Evolutionary conservation across 2,329 filamentous ascomycete species (phyloP), one percentile per base, ranked within the genome.

Genomic region (Cladosporium colombiae): DNA sequence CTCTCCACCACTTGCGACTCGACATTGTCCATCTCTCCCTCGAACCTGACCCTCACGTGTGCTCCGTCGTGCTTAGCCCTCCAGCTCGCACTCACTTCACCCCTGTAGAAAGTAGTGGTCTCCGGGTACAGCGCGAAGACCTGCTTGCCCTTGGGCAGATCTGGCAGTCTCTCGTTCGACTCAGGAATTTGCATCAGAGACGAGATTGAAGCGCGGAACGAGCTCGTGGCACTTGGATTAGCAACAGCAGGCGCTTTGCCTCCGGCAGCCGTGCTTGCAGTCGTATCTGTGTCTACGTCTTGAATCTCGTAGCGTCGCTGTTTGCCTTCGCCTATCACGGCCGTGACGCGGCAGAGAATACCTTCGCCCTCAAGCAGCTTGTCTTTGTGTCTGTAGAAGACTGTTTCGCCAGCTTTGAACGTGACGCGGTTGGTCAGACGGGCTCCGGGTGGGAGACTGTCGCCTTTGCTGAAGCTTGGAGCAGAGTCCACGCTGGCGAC

Each of bases 51-150:
- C 50, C 73, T 68, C 62, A 72, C 67, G 65, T 75, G 66, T 65
- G 68, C 70, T 73, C 74, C 31, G 31, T 74, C 75, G 14, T 37
- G 23, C 66, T 78, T 78, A 8, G 73, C 74, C 29, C 71, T 75
- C 80, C 81, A 82, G 7, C 72, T 70, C 10, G 76, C 76, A 11
- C 78, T 80, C 5, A 84, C 81, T 68, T 83, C 81, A 1, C 82
- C 82, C 68, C 82, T 82, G 71, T 84, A 84, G 68, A 84, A 84
- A 1, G 82, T 84, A n/a, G 82, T 84, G 8, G 82, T 84, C 23
- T 80, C 79, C 1, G 82, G 82, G 68, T 84, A 84, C 63, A 83
- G 76, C 33, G 82, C 82, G 6, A 84, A 73, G 1, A 84, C 82
- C n/a, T 79, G 74, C 66, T 75, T 78, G 7, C 78, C 76, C 53